Conservation (phyloP, 176 grass and related monocot species). For the Panicum miliaceum region DNA sequence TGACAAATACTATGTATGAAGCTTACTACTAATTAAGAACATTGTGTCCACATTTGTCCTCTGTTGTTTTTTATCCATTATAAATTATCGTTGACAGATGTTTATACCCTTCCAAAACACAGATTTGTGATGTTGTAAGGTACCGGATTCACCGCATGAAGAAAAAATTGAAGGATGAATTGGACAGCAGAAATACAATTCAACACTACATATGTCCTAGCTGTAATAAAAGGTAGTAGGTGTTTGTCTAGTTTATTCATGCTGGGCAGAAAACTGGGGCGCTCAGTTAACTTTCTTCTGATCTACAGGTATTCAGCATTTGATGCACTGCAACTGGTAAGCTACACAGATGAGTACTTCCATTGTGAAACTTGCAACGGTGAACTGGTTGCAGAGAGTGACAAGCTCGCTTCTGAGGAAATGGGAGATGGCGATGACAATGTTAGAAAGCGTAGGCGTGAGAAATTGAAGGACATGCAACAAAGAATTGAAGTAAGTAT, state of each 20-base stretch:
- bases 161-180: constrained; percentile 95
- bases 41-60: constrained; percentile 13
- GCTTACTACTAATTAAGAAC: not conserved
- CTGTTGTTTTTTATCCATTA: constrained; percentile 10
- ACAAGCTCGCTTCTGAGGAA: constrained; percentile 99
- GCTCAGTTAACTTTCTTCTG: constrained; percentile 20
- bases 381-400: constrained; percentile 94
- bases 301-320: constrained; percentile 92
- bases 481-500: constrained; percentile 80
- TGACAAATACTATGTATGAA: not conserved
- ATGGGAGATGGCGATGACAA: constrained; percentile 98
- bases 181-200: constrained; percentile 97
- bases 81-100: constrained; percentile 26
- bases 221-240: constrained; percentile 78
- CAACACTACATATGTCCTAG: constrained; percentile 93
- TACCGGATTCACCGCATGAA: constrained; percentile 96
- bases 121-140: constrained; percentile 94
- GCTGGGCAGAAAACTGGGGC: not conserved
- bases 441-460: constrained; percentile 67
- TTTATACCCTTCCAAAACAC: constrained; percentile 41
- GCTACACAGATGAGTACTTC: constrained; percentile 78
- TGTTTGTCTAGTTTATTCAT: constrained; percentile 27
- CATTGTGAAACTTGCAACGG: constrained; percentile 97
- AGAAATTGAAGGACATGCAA: constrained; percentile 95
- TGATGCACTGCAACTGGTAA: constrained; percentile 88